phyloP scores from a whole-genome alignment of 352 stramenopile genomes.

The Phytophthora multivora region DNA sequence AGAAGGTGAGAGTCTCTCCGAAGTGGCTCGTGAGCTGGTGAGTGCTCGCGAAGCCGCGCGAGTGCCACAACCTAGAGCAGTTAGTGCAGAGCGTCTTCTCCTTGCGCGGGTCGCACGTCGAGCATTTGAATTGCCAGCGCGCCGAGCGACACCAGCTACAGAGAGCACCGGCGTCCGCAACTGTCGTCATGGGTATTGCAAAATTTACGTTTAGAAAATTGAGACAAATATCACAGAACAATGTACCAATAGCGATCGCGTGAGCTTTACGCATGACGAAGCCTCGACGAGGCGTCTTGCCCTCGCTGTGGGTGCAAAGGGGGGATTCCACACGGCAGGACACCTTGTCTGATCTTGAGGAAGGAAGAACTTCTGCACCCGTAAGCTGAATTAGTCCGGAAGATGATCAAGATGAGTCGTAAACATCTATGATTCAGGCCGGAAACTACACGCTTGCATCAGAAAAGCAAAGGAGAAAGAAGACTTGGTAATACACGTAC shows the following conservation, averaged over 20 bases:
- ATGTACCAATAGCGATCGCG: constrained; percentile 4
- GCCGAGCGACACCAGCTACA: constrained; percentile 46
- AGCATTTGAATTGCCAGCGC: constrained; percentile 39
- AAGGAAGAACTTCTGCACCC: background rate
- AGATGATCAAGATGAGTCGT: constrained; percentile 35
- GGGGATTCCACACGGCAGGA: background rate
- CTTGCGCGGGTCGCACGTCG: constrained; percentile 41
- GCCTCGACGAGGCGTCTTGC: background rate
- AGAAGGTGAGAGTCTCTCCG: constrained; percentile 30
- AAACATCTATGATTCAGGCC: background rate
- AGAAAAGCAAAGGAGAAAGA: too few species aligned
- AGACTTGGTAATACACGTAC: too few species aligned
- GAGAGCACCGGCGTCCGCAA: background rate
- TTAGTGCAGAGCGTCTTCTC: constrained; percentile 35
- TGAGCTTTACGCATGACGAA: constrained; percentile 7
- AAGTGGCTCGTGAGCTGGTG: constrained; percentile 35
- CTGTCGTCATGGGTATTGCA: background rate
- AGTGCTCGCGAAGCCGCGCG: constrained; percentile 36
- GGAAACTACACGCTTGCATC: too few species aligned
- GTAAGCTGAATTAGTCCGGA: background rate
- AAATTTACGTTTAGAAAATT: constrained; percentile 11
- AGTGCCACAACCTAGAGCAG: constrained; percentile 46
- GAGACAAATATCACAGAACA: constrained; percentile 18
- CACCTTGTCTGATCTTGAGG: background rate
- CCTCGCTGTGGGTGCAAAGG: background rate